Evolutionary conservation across 768 basidiomycete genomes (phyloP), one percentile per base, ranked within the genome.

Genomic region (Clitopilus passeckerianus): DNA sequence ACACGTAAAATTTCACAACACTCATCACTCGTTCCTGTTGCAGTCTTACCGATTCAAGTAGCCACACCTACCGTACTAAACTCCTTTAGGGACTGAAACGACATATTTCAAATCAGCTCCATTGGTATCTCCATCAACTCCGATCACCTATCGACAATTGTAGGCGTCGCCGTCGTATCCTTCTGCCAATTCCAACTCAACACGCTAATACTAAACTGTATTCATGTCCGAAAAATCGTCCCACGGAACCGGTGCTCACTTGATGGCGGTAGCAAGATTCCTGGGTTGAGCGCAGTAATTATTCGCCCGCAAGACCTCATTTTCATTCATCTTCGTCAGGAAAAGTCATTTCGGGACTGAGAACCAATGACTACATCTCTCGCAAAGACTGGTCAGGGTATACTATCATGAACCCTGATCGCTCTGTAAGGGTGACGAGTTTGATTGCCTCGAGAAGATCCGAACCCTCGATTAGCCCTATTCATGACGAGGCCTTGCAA

Each of bases 121-220:
- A 50, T 50, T 50, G n/a, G 46, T 50, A 50, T 50, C 46, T 50
- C 46, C 46, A 50, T 50, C 46, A 50, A 50, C 46, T 50, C 46
- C 46, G 46, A 50, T 50, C 46, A 50, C 46, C 46, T 50, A 50
- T 50, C 46, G 16, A 50, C 46, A 50, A 50, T 50, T 50, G 22
- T 50, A 50, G 22, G 46, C 46, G 46, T 50, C 46, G 46, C 46
- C 16, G 9, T 50, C 46, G 46, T 50, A 50, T 50, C 46, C 46
- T 50, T 23, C 46, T 50, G 46, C 46, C 46, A 50, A 50, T 18
- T 50, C 46, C 46, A 50, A 12, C 46, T 50, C 46, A 50, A 50
- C 46, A 22, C 46, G 46, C 46, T 50, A 50, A 23, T n/a, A 50
- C 46, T 50, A 50, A 50, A 50, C 46, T 5, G 46, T 50, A n/a